These are phyloP conservation scores for Trichoderma cornu-damae DNA, from an alignment of 2,329 filamentous ascomycete genomes.

Conservation along the genomic window DNA sequence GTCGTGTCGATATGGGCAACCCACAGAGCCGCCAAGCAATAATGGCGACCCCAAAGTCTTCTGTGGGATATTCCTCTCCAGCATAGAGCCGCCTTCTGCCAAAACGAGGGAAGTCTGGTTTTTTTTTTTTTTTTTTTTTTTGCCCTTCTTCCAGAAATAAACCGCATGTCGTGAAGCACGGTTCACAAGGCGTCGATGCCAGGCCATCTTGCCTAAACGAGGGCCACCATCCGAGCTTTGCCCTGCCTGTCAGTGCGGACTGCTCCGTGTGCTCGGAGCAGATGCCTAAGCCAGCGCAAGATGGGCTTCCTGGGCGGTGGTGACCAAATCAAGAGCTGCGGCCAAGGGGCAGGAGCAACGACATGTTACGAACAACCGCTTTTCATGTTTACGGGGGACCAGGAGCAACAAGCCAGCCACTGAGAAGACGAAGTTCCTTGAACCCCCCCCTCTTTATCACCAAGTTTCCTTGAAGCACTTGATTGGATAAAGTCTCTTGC, in stretches of 20 bases:
- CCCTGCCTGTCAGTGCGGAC: not conserved
- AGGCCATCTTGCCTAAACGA: not conserved
- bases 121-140: not conserved
- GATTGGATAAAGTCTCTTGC: not conserved
- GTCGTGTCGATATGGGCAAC: not conserved
- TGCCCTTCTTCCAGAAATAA: not conserved
- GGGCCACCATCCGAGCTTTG: not conserved
- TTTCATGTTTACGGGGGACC: not conserved
- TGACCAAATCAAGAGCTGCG: not conserved
- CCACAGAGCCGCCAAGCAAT: not conserved
- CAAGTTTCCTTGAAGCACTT: not conserved
- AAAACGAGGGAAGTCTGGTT: not conserved
- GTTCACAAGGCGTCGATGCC: not conserved
- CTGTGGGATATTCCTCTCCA: not conserved
- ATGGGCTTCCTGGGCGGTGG: not conserved
- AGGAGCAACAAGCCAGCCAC: not conserved
- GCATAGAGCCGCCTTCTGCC: not conserved
- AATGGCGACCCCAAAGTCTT: not conserved
- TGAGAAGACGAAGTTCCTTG: not conserved
- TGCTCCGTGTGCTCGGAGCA: not conserved
- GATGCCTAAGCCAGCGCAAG: not conserved
- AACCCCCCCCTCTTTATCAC: not conserved
- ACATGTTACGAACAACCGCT: not conserved
- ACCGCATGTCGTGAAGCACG: not conserved
- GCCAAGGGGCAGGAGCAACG: not conserved